Percentiles rank a stretch among this genome's conserved stretches.
These are phyloP conservation scores for Aspergillus sp. DNA, from an alignment of 2,329 filamentous ascomycete species.

Conservation along the genomic window DNA sequence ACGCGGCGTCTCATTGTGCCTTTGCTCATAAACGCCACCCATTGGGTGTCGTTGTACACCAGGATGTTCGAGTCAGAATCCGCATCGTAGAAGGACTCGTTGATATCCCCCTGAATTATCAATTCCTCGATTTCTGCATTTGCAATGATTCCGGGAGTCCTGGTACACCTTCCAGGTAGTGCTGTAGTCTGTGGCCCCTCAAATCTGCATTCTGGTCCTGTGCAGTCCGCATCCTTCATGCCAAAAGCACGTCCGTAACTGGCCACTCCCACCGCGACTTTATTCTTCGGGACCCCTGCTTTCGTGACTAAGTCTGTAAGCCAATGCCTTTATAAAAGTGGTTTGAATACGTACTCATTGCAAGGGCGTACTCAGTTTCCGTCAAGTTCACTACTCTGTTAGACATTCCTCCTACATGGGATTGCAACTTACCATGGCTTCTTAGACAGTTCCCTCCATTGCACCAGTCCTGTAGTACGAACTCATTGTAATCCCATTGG, in stretches of 20 bases:
- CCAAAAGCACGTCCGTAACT: conserved; percentile 11
- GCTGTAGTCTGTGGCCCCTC: conserved; percentile 3
- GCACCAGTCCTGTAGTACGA: conserved; percentile 22
- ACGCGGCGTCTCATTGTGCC: conserved; percentile 1
- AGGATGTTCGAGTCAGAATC: conserved; percentile 10
- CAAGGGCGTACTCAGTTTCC: conserved; percentile 7
- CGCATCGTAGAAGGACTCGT: conserved; percentile 7
- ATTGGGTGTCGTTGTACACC: conserved; percentile 11
- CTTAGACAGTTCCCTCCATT: conserved; percentile 35
- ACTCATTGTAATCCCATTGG: conserved; percentile 16
- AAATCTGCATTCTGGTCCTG: conserved; percentile 6
- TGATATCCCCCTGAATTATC: not conserved
- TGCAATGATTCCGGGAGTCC: not conserved
- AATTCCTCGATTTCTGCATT: conserved; percentile 9
- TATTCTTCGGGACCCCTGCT: conserved; percentile 8
- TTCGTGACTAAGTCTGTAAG: conserved; percentile 7
- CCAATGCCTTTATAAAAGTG: not conserved
- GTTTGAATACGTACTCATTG: conserved; percentile 2
- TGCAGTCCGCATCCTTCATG: conserved; percentile 7
- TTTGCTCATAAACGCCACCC: conserved; percentile 8
- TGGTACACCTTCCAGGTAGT: conserved; percentile 1
- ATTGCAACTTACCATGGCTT: conserved; percentile 25
- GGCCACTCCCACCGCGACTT: conserved; percentile 2
- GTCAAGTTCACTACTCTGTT: conserved; percentile 9
- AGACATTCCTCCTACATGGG: not conserved